A percentile compares a stretch with the other conserved stretches of the same genome.
Evolutionary conservation across 495 filamentous ascomycete genomes (phyloP).

Genomic region (Staphylotrichum longicolle): DNA sequence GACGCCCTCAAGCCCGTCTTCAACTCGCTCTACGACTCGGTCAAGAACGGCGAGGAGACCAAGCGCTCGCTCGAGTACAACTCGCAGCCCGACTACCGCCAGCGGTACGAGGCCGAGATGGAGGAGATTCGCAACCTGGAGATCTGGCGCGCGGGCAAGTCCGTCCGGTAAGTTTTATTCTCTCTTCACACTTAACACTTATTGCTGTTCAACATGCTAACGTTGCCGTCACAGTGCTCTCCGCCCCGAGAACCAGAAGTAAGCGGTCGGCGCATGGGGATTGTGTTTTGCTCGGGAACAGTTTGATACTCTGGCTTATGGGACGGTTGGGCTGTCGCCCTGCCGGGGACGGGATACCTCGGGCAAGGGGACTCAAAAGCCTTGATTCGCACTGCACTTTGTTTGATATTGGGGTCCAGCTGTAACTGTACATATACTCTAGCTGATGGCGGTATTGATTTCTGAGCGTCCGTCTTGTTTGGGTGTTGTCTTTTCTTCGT

Average conservation of each 20-base stretch:
- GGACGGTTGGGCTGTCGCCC: constrained; percentile 16
- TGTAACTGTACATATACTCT: constrained; percentile 29
- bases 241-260: constrained; percentile 91
- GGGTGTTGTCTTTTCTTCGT: not conserved
- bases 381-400: constrained; percentile 17
- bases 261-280: constrained; percentile 36
- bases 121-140: constrained; percentile 93
- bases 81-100: constrained; percentile 86
- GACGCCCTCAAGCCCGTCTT: constrained; percentile 96
- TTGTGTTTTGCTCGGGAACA: constrained; percentile 22
- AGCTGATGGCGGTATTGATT: constrained; percentile 20
- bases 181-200: not conserved
- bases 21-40: constrained; percentile 90
- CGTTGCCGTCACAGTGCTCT: constrained; percentile 55
- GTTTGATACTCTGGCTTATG: constrained; percentile 23
- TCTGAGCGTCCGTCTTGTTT: not conserved
- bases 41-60: constrained; percentile 87
- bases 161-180: constrained; percentile 64
- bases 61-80: constrained; percentile 93
- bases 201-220: constrained; percentile 21
- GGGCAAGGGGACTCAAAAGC: constrained; percentile 28
- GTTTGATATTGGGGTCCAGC: constrained; percentile 18
- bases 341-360: constrained; percentile 26
- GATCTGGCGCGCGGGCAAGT: constrained; percentile 99
- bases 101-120: constrained; percentile 96